Base-by-base conservation (phyloP, 202 grass and related monocot genomes). In the Musa balbisiana region DNA sequence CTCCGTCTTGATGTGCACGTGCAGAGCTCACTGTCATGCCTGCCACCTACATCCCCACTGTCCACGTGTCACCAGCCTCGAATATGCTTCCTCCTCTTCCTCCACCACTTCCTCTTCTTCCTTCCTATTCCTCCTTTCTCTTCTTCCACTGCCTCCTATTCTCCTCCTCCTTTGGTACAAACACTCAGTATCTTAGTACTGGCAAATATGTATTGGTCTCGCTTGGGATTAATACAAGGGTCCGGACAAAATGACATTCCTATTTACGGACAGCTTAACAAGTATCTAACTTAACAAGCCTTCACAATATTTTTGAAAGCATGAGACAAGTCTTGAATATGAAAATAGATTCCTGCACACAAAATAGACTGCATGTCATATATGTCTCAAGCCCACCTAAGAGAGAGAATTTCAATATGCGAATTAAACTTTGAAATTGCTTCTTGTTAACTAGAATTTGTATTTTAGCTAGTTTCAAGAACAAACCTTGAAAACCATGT, bases 401-500 rank as follows among this genome's bases (percentile, higher is more conserved):
- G 9, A 49, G 8, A 69, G 33, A 70, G 23, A 66, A 13, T 51
- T 16, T 29, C 14, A 67, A 67, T 33, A 51, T 70, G 33, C 33
- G 10, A 70, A 69, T 11, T 10, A 70, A 51, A 70, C 20, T 16
- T 51, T 1, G 15, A 51, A 51, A 11, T 21, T 70, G 15, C 17
- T 51, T 2, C 67, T 51, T 22, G 16, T 10, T 49, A 11, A 51
- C 33, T 70, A 51, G 1, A 21, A 70, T 51, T 70, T 51, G 33
- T 9, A 11, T 51, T 51, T 70, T 56, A 2, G 56, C 3, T 24
- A 26, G 22, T 49, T 51, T 65, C 1, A 26, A 65, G 43, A 60
- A 74, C 83, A 52, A 77, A 98, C 94, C 94, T 98, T 81, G 94
- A 98, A 83, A 98, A 98, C 91, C 94, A 98, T 82, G 94, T 98